Base-by-base conservation (phyloP, 2,329 filamentous ascomycete genomes). In the Neofusicoccum laricinum region DNA sequence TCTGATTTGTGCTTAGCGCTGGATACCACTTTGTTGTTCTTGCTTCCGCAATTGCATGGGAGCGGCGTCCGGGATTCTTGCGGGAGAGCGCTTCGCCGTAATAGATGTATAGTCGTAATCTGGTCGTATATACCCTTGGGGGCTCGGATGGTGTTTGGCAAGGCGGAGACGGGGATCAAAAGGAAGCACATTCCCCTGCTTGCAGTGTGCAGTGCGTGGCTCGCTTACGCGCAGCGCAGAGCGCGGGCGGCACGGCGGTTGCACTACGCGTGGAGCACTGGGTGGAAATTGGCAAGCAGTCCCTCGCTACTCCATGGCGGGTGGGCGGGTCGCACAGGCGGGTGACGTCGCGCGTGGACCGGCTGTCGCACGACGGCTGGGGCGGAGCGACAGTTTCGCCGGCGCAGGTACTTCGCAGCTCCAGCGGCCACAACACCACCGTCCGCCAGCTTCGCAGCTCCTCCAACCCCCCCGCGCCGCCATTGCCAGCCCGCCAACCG, bases 1-100 rank as follows among this genome's bases (percentile, higher is more conserved):
- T 80, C 63, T 62, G 65, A 63, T 66, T 49, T 30, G 17, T 46
- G 46, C 50, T 50, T 10, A 50, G 32, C 43, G 32, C 40, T 40
- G 58, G 58, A 61, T 61, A 61, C 58, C 58, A 61, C 58, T 49
- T 34, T 58, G 40, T 58, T 58, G 46, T 50, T 12, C 21, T 58
- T 58, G 38, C 40, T 34, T 58, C 34, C 34, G 51, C 36, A 14
- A 25, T 41, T 41, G 53, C 53, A 58, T 58, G 40, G 53, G 25
- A 45, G 53, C 36, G 53, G 53, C 45, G 53, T 58, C 25, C 17
- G 38, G 53, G 53, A 17, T 17, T 14, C 19, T 12, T 3, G 51
- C 25, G 25, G 21, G 48, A 17, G 48, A 12, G 10, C n/a, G 6
- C 34, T n/a, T n/a, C 53, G 17, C 32, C 34, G 21, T n/a, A 59